Evolutionary conservation across 2,329 filamentous ascomycete genomes (phyloP).

Genomic region (Tolypocladium sp.): DNA sequence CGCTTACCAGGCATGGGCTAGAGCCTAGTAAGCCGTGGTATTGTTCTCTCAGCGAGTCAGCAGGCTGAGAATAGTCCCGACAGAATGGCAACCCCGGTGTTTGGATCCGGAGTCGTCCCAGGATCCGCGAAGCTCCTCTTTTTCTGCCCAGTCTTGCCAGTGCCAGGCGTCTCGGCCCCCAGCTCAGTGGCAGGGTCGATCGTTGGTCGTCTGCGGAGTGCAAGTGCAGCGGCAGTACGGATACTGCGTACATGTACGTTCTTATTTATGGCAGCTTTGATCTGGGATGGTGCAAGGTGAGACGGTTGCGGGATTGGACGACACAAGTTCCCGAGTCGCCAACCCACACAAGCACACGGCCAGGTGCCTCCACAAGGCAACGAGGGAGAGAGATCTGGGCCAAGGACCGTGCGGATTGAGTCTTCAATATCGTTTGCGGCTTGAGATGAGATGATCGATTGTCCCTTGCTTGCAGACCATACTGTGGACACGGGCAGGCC

Average conservation of each 20-base stretch:
- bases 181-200: neutral
- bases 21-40: neutral
- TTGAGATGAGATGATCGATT: constrained; percentile 3
- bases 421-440: constrained; percentile 2
- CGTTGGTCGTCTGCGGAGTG: neutral
- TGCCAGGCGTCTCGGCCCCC: neutral
- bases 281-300: neutral
- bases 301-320: neutral
- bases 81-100: constrained; percentile 3
- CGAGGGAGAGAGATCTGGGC: neutral
- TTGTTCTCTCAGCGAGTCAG: neutral
- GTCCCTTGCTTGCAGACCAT: constrained; percentile 3
- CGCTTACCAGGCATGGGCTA: neutral
- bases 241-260: neutral
- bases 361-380: neutral
- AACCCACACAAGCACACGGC: neutral
- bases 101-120: neutral
- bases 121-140: neutral
- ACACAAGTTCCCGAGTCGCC: neutral
- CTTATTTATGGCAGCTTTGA: neutral
- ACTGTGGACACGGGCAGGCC: neutral
- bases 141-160: neutral
- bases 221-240: neutral
- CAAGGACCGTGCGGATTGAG: neutral
- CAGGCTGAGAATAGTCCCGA: constrained; percentile 2